Base-by-base conservation (phyloP, 1,284 basidiomycete genomes). In the Fomitopsis schrenkii region DNA sequence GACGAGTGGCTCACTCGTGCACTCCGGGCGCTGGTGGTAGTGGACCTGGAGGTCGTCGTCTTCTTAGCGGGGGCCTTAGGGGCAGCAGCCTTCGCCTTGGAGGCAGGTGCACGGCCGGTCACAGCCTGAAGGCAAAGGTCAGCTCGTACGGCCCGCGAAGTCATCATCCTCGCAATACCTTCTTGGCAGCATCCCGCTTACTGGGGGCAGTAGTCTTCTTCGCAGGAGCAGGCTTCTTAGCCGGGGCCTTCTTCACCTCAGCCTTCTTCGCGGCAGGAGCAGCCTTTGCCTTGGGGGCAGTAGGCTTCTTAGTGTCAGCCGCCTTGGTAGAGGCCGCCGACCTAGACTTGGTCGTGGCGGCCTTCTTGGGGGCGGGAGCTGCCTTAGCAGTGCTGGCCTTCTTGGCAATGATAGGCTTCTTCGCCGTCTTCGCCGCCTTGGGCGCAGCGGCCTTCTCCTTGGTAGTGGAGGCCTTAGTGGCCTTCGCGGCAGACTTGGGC, bases 101-200 rank as follows among this genome's bases (percentile, higher is more conserved):
- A 44, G 9, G 77, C 59, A 42, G 72, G 61, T 17, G 67, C 75
- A 22, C 77, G 77, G 35, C 85, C 83, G 54, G 82, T 86, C 22
- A 78, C 74, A 58, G 78, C 74, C 85, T 86, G 36, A 61, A 33
- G 46, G 33, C 36, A 53, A 17, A 19, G 22, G 55, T 40, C 55
- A 54, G 14, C 36, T 10, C 5, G 46, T 5, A 22, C 6, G 15
- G 6, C 50, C 52, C 33, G 17, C 28, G 35, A 12, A 42, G 0
- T 2, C 36, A 1, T 17, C 8, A 17, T 22, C n/a, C 40, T 6
- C 4, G 33, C 53, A 65, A 30, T 30, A 84, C 85, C 80, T 83
- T 85, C 80, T 86, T 86, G 2, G 79, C 82, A 10, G 76, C 44
- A 56, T 76, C 80, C 45, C 85, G 80, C 70, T 79, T 80, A 55